Evolutionary conservation across 352 stramenopile species (phyloP), one percentile per base, ranked within the genome.

Genomic region (Plasmopara halstedii): DNA sequence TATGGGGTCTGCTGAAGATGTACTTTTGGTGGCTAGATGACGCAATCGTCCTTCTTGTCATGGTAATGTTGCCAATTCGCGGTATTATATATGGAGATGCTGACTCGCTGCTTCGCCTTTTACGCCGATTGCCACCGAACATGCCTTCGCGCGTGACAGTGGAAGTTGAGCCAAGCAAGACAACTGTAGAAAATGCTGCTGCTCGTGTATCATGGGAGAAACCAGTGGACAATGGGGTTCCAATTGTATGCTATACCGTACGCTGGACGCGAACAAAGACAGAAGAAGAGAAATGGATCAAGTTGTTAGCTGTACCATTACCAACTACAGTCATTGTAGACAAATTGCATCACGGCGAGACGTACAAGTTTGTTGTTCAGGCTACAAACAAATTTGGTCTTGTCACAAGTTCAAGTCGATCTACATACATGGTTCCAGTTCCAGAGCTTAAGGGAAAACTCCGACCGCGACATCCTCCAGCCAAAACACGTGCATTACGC

Each of bases 21-120:
- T 88, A 88, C 49, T 59, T 88, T 23, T 92, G 79, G 77, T 92
- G 81, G 81, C 62, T 92, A n/a, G 77, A 92, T 39, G 81, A 92
- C 44, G 76, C 72, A 2, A 84, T 92, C 34, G 65, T 77, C 17
- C 58, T 92, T 10, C 75, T 78, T 14, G 41, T 88, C 14, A 75
- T 92, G 36, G 62, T 90, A 20, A 69, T 88, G 46, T 61, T 89
- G 13, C 81, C 79, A 6, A 81, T 92, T 37, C 78, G 81, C 25
- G 74, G 76, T 18, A 83, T 85, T 45, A 89, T 92, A 42, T 92
- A 89, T 26, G 81, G 81, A 0, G 81, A 92, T 48, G 81, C 78
- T 14, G 61, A 92, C 49, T 88, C 76, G 35, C 33, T 92, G 11
- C 55, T 92, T 33, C 63, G 65, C 13, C 38, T 89, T 2, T 59